A percentile compares a stretch with the other conserved stretches of the same genome.
Conservation (phyloP, 139 green algal species). For the Marvania coccoides region DNA sequence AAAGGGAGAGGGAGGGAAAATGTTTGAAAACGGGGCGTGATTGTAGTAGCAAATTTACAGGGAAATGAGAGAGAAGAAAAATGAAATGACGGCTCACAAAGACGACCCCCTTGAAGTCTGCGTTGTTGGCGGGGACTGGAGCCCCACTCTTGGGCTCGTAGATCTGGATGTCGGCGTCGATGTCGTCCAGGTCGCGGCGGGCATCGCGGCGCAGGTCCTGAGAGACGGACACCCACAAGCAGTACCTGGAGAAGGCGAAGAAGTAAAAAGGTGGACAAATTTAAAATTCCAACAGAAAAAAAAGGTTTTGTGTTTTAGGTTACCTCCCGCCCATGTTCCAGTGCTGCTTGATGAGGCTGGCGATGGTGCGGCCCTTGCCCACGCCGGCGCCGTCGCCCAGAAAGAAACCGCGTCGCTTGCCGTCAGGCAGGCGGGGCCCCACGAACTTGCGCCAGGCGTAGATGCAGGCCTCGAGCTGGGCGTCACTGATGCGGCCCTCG, state of each 20-base stretch:
- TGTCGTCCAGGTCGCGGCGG: conserved; percentile 66
- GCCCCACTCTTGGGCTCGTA: conserved; percentile 35
- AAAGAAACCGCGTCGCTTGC: conserved; percentile 63
- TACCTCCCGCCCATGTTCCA: background rate
- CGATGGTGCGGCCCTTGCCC: conserved; percentile 78
- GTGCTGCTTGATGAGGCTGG: conserved; percentile 44
- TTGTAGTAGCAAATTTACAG: conserved; percentile 16
- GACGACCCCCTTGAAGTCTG: conserved; percentile 47
- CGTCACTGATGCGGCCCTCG: conserved; percentile 35
- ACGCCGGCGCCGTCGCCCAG: conserved; percentile 80
- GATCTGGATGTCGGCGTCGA: conserved; percentile 37
- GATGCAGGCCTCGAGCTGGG: conserved; percentile 70
- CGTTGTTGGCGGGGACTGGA: conserved; percentile 27
- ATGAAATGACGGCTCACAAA: conserved; percentile 78
- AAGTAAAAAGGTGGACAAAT: background rate
- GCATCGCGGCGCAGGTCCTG: conserved; percentile 69
- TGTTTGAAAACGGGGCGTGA: background rate
- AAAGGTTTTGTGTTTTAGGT: too few species aligned
- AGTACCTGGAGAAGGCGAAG: too few species aligned
- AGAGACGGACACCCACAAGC: conserved; percentile 72
- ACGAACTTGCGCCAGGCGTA: conserved; percentile 69
- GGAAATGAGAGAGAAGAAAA: too few species aligned
- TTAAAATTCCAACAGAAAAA: too few species aligned
- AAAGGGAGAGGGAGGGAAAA: background rate
- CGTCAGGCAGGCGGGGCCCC: background rate